Conservation (phyloP, 164 flowering plant genomes). For the Houttuynia cordata region DNA sequence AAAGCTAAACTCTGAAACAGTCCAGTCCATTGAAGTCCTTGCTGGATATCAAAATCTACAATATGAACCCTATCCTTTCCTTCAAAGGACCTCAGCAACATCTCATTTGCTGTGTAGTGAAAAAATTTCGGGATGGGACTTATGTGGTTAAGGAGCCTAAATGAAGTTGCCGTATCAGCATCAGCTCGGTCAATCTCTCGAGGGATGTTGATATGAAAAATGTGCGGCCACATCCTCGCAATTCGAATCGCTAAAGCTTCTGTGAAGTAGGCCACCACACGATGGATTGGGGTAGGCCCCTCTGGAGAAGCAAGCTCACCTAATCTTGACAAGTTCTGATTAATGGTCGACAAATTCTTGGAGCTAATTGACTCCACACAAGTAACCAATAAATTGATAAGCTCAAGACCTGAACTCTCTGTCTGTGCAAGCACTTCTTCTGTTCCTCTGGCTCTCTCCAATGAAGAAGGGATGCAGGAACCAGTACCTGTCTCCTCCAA, state of each 20-base stretch:
- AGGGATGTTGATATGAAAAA: constrained; percentile 56
- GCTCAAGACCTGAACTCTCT: constrained; percentile 61
- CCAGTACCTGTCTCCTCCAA: constrained; percentile 50
- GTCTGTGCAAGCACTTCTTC: constrained; percentile 13
- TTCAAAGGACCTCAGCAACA: constrained; percentile 75
- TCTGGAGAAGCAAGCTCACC: constrained; percentile 84
- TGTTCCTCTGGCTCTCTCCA: constrained; percentile 16
- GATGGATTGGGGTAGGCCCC: constrained; percentile 41
- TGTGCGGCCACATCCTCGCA: constrained; percentile 69
- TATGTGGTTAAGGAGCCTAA: constrained; percentile 69
- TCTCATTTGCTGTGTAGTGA: constrained; percentile 85
- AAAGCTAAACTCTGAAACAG: constrained; percentile 80
- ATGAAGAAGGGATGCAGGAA: constrained; percentile 28
- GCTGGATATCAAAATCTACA: constrained; percentile 89
- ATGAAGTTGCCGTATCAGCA: constrained; percentile 46
- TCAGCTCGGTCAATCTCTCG: constrained; percentile 50
- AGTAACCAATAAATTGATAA: constrained; percentile 49
- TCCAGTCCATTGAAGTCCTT: constrained; percentile 96
- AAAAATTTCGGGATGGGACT: constrained; percentile 81
- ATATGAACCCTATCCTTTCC: constrained; percentile 85
- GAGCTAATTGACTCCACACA: constrained; percentile 66
- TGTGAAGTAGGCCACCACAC: constrained; percentile 69
- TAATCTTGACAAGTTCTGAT: constrained; percentile 45
- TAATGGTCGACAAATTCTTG: constrained; percentile 43
- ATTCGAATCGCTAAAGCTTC: constrained; percentile 74